Evolutionary conservation across 495 filamentous ascomycete species (phyloP), one percentile per base, ranked within the genome.

Genomic region (Xylaria bambusicola): DNA sequence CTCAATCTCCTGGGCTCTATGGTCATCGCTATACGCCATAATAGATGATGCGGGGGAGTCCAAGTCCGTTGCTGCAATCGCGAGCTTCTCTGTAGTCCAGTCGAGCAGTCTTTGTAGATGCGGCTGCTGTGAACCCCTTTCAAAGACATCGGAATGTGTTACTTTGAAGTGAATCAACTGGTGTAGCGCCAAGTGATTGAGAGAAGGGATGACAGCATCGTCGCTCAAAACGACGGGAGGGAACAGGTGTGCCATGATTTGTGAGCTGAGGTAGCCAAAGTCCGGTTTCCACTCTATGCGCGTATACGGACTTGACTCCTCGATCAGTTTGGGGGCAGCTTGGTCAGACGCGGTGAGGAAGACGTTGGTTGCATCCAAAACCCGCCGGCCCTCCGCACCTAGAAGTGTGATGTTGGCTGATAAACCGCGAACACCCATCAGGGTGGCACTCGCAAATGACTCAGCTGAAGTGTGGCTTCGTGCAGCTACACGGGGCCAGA

Each of bases 161-260:
- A 8, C 13, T 31, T 49, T 49, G 46, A 49, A 49, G n/a, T 49
- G 46, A 17, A 49, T 49, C 1, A 49, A 15, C 24, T 49, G 46
- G 31, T 49, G 46, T 3, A 49, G 8, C 2, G 46, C 46, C 24
- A 49, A 26, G 26, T 49, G 46, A 26, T 49, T 49, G 3, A 49
- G 6, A 1, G 46, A 49, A 2, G 46, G 46, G 5, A 49, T 49
- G 17, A 49, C 46, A 18, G 46, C 46, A 18, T 49, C 17, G 15
- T 49, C 46, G 12, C 17, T 18, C 4, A 49, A 26, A 15, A 33
- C n/a, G 13, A 49, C 26, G 0, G 46, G 46, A 1, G 46, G 46
- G 8, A 29, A 49, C 10, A 49, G 12, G 13, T 31, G 24, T 6
- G 13, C 24, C 4, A 49, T 17, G 10, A n/a, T 29, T 5, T 3